These are phyloP conservation scores for Capsicum baccatum DNA, from an alignment of 257 asterid species.

Conservation along the genomic window DNA sequence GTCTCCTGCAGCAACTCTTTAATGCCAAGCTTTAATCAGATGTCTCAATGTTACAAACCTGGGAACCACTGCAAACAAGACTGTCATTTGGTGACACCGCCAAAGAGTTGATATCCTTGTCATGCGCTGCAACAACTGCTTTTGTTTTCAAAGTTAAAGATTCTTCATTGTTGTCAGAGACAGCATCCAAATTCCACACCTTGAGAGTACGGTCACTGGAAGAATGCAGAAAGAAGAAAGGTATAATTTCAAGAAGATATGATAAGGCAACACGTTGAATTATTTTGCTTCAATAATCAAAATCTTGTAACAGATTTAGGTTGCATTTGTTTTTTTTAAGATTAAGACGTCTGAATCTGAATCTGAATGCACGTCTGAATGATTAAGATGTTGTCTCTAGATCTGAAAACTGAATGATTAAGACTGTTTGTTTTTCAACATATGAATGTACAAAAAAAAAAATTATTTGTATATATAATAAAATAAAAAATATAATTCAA, in stretches of 20 bases:
- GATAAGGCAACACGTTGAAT: neutral
- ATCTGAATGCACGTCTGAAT: too few species aligned
- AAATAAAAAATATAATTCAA: too few species aligned
- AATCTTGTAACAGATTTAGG: neutral
- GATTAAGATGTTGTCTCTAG: too few species aligned
- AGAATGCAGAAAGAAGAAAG: conserved; percentile 30
- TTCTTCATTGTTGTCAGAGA: conserved; percentile 54
- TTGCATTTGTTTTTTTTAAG: too few species aligned
- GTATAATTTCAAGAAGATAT: conserved; percentile 5
- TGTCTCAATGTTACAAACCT: conserved; percentile 54
- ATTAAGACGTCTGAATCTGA: too few species aligned
- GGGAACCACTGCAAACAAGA: conserved; percentile 98
- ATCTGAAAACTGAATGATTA: too few species aligned
- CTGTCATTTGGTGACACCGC: conserved; percentile 93
- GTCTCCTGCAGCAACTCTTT: neutral
- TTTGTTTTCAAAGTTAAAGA: conserved; percentile 70
- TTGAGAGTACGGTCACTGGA: conserved; percentile 86
- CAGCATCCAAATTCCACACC: conserved; percentile 85
- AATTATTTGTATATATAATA: too few species aligned
- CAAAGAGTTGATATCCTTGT: conserved; percentile 89
- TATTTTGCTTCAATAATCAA: neutral
- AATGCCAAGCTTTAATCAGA: conserved; percentile 9
- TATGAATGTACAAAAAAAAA: too few species aligned
- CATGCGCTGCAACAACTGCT: conserved; percentile 94
- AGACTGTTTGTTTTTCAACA: too few species aligned